Evolutionary conservation across 1,284 basidiomycete species (phyloP).

Genomic region (Blastosporella zonata): DNA sequence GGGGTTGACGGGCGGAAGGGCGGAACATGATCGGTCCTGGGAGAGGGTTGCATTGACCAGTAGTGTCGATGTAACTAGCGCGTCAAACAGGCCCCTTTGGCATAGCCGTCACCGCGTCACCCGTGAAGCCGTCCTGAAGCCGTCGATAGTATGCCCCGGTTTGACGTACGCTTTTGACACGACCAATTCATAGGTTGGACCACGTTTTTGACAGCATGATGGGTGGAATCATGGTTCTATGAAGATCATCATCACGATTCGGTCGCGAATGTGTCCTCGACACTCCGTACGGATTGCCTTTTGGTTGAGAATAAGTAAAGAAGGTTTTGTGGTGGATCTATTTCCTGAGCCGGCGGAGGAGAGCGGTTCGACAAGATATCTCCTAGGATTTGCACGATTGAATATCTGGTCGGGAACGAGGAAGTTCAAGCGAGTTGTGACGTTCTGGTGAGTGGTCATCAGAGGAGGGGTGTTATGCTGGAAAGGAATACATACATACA

Average conservation of each 20-base stretch:
- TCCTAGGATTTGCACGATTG: background rate
- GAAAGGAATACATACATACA: background rate
- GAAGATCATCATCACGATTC: background rate
- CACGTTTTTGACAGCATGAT: background rate
- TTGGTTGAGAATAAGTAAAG: too few relatives aligned
- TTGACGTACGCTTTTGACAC: background rate
- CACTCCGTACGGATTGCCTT: too few relatives aligned
- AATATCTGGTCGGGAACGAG: background rate
- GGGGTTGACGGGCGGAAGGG: background rate
- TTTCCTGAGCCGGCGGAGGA: background rate
- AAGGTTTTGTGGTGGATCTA: background rate
- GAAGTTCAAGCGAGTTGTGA: background rate
- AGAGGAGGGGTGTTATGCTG: background rate
- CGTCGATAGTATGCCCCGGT: background rate
- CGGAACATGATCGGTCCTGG: background rate
- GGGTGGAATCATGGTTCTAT: background rate
- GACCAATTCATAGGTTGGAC: background rate
- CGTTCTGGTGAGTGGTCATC: background rate
- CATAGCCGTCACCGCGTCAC: background rate
- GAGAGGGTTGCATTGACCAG: too few relatives aligned
- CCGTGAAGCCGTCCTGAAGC: background rate
- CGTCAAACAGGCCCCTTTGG: too few relatives aligned
- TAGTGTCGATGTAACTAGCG: too few relatives aligned
- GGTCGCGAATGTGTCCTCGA: background rate
- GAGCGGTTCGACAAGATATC: background rate